These are phyloP conservation scores for Stevia rebaudiana DNA, from an alignment of 140 eudicot species.

Conservation along the genomic window DNA sequence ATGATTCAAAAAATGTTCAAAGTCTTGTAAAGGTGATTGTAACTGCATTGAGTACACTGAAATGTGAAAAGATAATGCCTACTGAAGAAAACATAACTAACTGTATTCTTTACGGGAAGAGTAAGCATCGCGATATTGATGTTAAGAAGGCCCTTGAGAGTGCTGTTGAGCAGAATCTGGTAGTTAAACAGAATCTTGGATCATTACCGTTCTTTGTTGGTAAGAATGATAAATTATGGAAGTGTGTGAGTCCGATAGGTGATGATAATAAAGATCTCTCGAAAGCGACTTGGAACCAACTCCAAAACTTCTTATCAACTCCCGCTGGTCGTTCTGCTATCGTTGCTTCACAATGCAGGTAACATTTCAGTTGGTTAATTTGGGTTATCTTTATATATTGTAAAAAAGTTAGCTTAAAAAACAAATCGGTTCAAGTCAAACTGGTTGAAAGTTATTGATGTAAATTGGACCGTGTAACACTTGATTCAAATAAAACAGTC, in stretches of 20 bases:
- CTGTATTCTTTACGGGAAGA: constrained; percentile 73
- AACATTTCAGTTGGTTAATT: no score
- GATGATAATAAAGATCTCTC: constrained; percentile 48
- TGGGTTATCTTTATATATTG: no score
- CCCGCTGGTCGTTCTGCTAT: constrained; percentile 66
- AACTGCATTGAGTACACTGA: constrained; percentile 73
- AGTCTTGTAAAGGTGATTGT: constrained; percentile 69
- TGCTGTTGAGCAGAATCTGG: constrained; percentile 76
- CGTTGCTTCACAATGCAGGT: constrained; percentile 67
- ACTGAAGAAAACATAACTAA: constrained; percentile 73
- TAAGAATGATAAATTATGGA: constrained; percentile 77
- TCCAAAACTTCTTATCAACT: constrained; percentile 51
- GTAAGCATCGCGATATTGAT: constrained; percentile 61
- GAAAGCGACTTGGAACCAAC: constrained; percentile 65
- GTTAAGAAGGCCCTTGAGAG: constrained; percentile 76
- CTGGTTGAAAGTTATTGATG: no score
- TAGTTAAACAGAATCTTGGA: constrained; percentile 53
- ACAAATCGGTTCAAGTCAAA: no score
- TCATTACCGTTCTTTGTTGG: constrained; percentile 51
- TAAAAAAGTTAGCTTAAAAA: no score
- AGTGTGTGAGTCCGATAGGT: constrained; percentile 65
- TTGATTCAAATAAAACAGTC: no score
- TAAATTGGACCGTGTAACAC: no score
- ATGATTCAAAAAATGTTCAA: constrained; percentile 61
- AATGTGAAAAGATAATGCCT: constrained; percentile 74